Evolutionary conservation across 2,329 filamentous ascomycete genomes (phyloP), one percentile per base, ranked within the genome.

Genomic region (Aspergillus cejpii): DNA sequence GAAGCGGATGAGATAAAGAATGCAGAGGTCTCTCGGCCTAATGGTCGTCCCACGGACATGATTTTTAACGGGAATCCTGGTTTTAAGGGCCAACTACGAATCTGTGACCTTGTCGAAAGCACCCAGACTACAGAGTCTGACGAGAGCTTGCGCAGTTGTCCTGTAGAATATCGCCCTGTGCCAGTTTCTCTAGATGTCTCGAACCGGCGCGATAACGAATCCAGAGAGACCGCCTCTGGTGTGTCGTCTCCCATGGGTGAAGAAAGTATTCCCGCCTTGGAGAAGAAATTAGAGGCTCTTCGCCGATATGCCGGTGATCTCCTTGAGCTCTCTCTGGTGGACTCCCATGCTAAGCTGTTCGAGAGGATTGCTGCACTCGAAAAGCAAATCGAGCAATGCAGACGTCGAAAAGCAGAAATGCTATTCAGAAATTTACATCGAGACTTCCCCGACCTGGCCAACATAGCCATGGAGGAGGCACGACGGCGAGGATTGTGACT

Each of bases 261-360:
- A 34, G 50, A 47, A 24, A 48, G 36, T 23, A 54, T 58, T 12
- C 33, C 39, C 4, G 36, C 34, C 7, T 49, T 61, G 20, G 54
- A 59, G 41, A 45, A 44, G 20, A 54, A 53, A 41, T 39, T 57
- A 8, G 40, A 45, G 19, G 41, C 49, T 19, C 53, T 60, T 31
- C 49, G 52, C 8, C 47, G 50, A 20, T 60, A 60, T 39, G 53
- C 54, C 12, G 39, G 52, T 12, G 57, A 55, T 8, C 47, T 61
- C 8, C 45, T 60, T 4, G 51, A 58, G 21, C 52, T 60, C 20
- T 57, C 52, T 11, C 37, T 60, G 19, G 48, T 54, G 14, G 55
- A 60, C 1, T 60, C 57, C 3, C 56, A 60, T 29, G 50, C 49
- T 6, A 50, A 52, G 21, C 37, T 60, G 10, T 41, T 53, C 8